Evolutionary conservation across 2,329 filamentous ascomycete genomes (phyloP), one percentile per base, ranked within the genome.

Genomic region (Beauveria asiatica): DNA sequence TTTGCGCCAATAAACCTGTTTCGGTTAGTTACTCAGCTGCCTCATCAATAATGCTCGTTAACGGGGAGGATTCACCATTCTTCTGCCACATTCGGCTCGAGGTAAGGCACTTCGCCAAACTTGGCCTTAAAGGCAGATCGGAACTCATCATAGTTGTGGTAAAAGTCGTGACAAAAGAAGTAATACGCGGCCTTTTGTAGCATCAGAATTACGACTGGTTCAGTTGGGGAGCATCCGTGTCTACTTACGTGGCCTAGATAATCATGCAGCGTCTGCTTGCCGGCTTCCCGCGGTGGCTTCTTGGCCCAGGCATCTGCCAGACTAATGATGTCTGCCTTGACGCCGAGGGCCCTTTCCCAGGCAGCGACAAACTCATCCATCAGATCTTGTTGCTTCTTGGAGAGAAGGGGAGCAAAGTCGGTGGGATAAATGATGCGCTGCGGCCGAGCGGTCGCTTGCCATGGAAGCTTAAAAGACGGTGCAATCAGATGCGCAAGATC

Each of bases 161-260:
- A 72, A 56, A 71, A 73, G 8, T 72, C 71, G 62, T 70, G 70
- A 55, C 70, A 72, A 56, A 70, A 71, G 1, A 66, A 66, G 2
- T 62, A 60, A 33, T 71, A 73, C 1, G 69, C 64, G 3, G 67
- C 67, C 71, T 75, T 11, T 27, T 3, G 17, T 10, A 1, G 9
- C 7, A 5, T 37, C 33, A 37, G 33, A 1, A 37, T 37, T 2
- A 13, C 5, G 5, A 1, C 16, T 10, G 33, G 5, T 37, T 30
- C 3, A 23, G 7, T 21, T 62, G 2, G 0, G 25, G 9, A 21
- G 2, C 45, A 42, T 7, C 21, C 17, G 30, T 21, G 45, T n/a
- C 42, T 1, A 63, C 68, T 62, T 46, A 72, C 72, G n/a, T 70
- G 60, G 33, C 60, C 60, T 61, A 74, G 66, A 25, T 69, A 75